These are phyloP conservation scores for Parafenestella ontariensis DNA, from an alignment of 2,329 filamentous ascomycete genomes.

Conservation along the genomic window DNA sequence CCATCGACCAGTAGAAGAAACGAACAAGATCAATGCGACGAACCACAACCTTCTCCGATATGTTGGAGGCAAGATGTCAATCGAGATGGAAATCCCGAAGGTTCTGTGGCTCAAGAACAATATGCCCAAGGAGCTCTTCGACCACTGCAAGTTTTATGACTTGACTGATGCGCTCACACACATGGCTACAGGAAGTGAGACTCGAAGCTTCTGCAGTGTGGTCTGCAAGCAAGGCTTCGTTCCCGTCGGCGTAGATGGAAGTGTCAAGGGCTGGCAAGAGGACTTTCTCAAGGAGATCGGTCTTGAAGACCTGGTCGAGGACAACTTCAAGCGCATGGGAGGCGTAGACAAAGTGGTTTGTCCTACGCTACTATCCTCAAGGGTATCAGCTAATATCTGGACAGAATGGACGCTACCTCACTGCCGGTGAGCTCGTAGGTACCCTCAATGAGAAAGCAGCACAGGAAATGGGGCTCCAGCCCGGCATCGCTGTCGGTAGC, in stretches of 20 bases:
- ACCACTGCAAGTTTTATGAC: constrained; percentile 96
- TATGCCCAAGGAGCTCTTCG: constrained; percentile 91
- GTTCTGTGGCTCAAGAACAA: constrained; percentile 98
- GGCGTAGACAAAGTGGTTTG: constrained; percentile 94
- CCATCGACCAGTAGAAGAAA: constrained; percentile 89
- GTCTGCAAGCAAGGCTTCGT: constrained; percentile 98
- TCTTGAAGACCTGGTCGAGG: constrained; percentile 79
- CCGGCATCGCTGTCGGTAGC: constrained; percentile 90
- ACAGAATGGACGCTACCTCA: constrained; percentile 92
- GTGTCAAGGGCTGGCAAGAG: constrained; percentile 97
- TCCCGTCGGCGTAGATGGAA: constrained; percentile 95
- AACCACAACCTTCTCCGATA: constrained; percentile 93
- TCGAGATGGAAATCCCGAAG: constrained; percentile 99
- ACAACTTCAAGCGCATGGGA: constrained; percentile 91
- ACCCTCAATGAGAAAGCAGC: constrained; percentile 84
- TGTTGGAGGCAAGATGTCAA: constrained; percentile 97
- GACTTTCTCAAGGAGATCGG: constrained; percentile 91
- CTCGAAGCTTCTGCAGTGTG: constrained; percentile 90
- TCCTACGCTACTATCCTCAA: constrained; percentile 33
- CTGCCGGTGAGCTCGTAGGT: constrained; percentile 90
- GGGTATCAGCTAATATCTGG: constrained; percentile 40
- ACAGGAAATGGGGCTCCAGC: constrained; percentile 79
- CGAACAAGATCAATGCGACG: constrained; percentile 90
- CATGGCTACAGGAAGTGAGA: constrained; percentile 90
- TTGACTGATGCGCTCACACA: constrained; percentile 92